Base-by-base conservation (phyloP, 2,329 filamentous ascomycete species). In the Fusarium transvaalense region DNA sequence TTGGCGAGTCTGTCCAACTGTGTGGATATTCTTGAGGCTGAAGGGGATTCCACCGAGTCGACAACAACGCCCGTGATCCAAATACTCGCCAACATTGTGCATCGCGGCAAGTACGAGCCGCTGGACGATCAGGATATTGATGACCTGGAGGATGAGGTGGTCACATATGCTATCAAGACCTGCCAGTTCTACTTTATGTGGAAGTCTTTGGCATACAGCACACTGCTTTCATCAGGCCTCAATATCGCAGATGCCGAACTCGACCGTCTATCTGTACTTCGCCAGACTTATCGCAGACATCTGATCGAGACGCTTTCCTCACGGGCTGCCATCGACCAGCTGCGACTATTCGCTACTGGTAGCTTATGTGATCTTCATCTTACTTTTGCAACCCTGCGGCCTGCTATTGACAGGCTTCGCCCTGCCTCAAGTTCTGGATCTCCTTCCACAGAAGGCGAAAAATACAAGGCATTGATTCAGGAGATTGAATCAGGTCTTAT, bases 111-210 rank as follows among this genome's bases (percentile, higher is more conserved):
- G 51, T 88, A 90, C 43, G 85, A 87, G 53, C 89, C 91, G 55
- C 82, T 89, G 5, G 88, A 93, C 56, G 87, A 90, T 42, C 90
- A 91, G 17, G 90, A 91, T 15, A 85, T 90, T 27, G 91, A 94
- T 66, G 89, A 89, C 42, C 82, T 92, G 14, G 95, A 98, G 78
- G 92, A 96, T 70, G 89, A 92, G 68, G 84, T 96, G 42, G 89
- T 93, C 9, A 84, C 88, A 3, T 91, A 90, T 72, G 91, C 93
- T 31, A 91, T 97, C 74, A 91, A 92, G 69, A 86, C 90, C 3
- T 85, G 91, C 51, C 85, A 94, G 46, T 93, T 97, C 80, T 98
- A 97, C 81, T 97, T 97, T 76, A 93, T 97, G 89, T 99, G 96
- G 96, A 95, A 96, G 76, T 86, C 91, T 23, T 87, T 88, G 54